A percentile compares a stretch with the other conserved stretches of the same genome.
These are phyloP conservation scores for Clonostachys sp. DNA, from an alignment of 2,329 filamentous ascomycete species.

Conservation along the genomic window DNA sequence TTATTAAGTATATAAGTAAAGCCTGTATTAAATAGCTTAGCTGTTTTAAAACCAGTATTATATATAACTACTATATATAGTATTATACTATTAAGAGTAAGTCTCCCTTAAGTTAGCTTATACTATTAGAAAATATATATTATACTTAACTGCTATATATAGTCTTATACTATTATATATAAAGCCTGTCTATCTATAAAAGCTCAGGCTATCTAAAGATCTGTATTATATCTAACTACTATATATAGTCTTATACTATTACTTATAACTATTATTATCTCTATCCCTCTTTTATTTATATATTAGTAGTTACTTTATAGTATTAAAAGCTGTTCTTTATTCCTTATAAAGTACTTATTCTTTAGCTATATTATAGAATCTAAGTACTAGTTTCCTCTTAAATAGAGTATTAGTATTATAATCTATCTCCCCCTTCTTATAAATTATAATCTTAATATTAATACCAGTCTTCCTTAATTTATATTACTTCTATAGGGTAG, in stretches of 20 bases:
- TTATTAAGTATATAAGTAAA: too few relatives aligned
- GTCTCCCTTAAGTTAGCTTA: neutral
- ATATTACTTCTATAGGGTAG: constrained; percentile 87
- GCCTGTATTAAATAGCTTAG: neutral
- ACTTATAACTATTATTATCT: neutral
- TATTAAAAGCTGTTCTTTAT: neutral
- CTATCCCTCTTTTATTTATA: neutral
- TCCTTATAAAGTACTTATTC: neutral
- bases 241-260: neutral
- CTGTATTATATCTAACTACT: neutral
- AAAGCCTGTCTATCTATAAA: neutral
- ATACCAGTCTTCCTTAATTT: constrained; percentile 97
- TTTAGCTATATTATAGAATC: neutral
- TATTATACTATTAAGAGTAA: neutral
- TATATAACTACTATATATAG: neutral
- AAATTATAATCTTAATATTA: constrained; percentile 90
- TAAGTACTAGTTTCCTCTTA: neutral
- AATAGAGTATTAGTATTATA: constrained; percentile 58
- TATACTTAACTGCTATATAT: neutral
- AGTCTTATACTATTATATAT: neutral
- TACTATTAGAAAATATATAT: neutral
- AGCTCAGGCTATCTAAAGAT: neutral
- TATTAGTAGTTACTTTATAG: neutral
- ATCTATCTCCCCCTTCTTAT: constrained; percentile 97
- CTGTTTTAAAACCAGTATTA: neutral